Evolutionary conservation across 2,329 filamentous ascomycete genomes (phyloP), one percentile per base, ranked within the genome.

Genomic region (Neodidymelliopsis sp.): DNA sequence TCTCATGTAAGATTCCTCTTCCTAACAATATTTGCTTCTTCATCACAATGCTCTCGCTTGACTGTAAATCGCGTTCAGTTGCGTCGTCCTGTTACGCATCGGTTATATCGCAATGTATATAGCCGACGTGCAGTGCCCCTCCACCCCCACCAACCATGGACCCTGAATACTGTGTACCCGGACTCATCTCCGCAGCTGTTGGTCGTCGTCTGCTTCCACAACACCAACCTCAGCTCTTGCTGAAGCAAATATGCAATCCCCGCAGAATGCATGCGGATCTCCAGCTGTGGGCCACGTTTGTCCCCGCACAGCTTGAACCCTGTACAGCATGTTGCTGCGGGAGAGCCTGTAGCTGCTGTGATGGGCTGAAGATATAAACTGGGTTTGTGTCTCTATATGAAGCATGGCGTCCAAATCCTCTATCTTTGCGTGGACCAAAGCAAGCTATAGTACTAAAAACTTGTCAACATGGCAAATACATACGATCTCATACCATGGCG

Each of bases 401-500:
- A n/a, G n/a, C n/a, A n/a, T n/a, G n/a, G n/a, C n/a, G n/a, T n/a
- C n/a, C n/a, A n/a, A n/a, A n/a, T n/a, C n/a, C n/a, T n/a, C n/a
- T n/a, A n/a, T n/a, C n/a, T n/a, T n/a, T n/a, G n/a, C n/a, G n/a
- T n/a, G n/a, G n/a, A n/a, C n/a, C n/a, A n/a, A n/a, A n/a, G n/a
- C 7, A 29, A 7, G n/a, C 19, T 15, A 12, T 24, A 2, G 6
- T 6, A 22, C 20, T 9, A 36, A 3, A n/a, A 37, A 8, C 11
- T 20, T 13, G n/a, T 15, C 20, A 13, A 8, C 12, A 31, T 25
- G 13, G 29, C 19, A n/a, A 34, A 48, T 6, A 45, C n/a, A 9
- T 74, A 74, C 60, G 73, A 75, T 51, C 60, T 76, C 9, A 66
- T 76, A 69, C 65, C 36, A 72, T 75, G 64, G 68, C 74, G 6